Evolutionary conservation across 2,329 filamentous ascomycete species (phyloP), one percentile per base, ranked within the genome.

Genomic region (Cytospora chrysosperma): DNA sequence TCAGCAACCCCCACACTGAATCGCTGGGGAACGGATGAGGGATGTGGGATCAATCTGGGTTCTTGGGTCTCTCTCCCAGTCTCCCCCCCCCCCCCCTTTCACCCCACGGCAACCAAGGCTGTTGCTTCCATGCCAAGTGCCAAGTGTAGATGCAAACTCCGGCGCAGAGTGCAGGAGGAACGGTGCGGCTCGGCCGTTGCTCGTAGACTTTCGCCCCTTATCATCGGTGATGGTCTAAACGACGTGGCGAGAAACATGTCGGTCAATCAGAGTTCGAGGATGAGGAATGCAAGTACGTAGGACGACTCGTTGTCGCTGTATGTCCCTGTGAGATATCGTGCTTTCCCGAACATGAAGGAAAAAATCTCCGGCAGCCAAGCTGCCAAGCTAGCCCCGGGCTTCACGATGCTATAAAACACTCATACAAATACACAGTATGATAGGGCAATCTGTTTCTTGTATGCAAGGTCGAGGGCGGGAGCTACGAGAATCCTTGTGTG

Each of bases 401-500:
- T 43, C 53, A 56, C 52, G 32, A 34, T 40, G n/a, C 37, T 40
- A n/a, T 40, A 40, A n/a, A n/a, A n/a, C n/a, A n/a, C 37, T 17
- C 37, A 40, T 40, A 40, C 37, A n/a, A n/a, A n/a, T n/a, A n/a
- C n/a, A n/a, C n/a, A n/a, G n/a, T 40, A 4, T n/a, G 37, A 17
- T 40, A 40, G 17, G 37, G 37, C n/a, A n/a, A 17, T n/a, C 19
- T 55, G n/a, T n/a, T n/a, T n/a, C n/a, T n/a, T n/a, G 54, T 34
- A 50, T 55, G 54, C 49, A 61, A 61, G 58, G 37, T 32, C 37
- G 30, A 49, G 37, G 58, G 30, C 58, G 53, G 55, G 30, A 61
- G 59, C 59, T 57, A 64, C 37, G 54, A 40, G 47, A 30, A 62
- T 58, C 63, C 63, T 58, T 62, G 59, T 47, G 50, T 32, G 28